Percentiles rank a stretch among this genome's conserved stretches.
These are phyloP conservation scores for Zymoseptoria ardabiliae DNA, from an alignment of 2,329 filamentous ascomycete species.

Conservation along the genomic window DNA sequence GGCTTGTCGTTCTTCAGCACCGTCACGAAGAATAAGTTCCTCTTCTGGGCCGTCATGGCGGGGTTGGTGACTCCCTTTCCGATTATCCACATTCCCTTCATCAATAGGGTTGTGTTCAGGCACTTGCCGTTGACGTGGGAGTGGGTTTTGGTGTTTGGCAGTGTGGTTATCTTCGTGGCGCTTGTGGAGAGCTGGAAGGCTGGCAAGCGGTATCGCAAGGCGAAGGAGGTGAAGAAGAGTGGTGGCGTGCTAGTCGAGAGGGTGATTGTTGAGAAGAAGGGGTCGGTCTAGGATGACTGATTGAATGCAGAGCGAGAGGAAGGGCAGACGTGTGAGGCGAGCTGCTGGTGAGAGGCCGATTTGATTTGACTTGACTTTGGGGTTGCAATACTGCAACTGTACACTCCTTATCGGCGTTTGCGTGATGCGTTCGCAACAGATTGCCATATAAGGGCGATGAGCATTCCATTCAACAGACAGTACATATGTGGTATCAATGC, in stretches of 20 bases:
- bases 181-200: conserved; percentile 42
- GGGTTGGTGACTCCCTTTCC: conserved; percentile 38
- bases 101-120: conserved; percentile 41
- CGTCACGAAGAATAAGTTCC: conserved; percentile 33
- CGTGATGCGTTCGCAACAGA: background rate
- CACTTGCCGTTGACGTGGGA: conserved; percentile 39
- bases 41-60: conserved; percentile 37
- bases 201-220: conserved; percentile 30
- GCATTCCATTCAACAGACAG: too few species aligned
- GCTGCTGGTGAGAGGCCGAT: background rate
- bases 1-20: conserved; percentile 30
- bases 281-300: background rate
- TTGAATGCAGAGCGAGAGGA: background rate
- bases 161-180: conserved; percentile 34
- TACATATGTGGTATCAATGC: background rate
- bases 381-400: background rate
- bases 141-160: conserved; percentile 39
- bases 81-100: conserved; percentile 39
- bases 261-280: conserved; percentile 2
- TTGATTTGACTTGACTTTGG: background rate
- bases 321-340: background rate
- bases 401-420: background rate
- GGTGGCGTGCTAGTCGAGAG: background rate
- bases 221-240: conserved; percentile 2
- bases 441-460: background rate